These are phyloP conservation scores for Ascoidea rubescens DNA, from an alignment of 805 yeast genomes.

Conservation along the genomic window DNA sequence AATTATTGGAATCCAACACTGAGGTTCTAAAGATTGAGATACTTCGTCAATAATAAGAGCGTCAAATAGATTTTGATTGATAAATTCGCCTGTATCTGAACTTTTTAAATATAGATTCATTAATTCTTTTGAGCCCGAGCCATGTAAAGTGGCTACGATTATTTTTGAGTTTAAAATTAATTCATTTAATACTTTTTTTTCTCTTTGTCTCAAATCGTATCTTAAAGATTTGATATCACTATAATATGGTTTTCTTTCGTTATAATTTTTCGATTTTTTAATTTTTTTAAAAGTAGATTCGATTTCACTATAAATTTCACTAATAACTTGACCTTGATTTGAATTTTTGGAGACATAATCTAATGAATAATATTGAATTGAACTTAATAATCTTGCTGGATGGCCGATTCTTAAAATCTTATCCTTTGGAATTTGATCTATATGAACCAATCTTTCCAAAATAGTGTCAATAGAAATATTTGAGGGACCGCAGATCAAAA, in stretches of 20 bases:
- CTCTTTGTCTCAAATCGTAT: conserved; percentile 56
- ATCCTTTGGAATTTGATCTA: conserved; percentile 24
- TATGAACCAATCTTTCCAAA: conserved; percentile 47
- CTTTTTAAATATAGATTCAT: conserved; percentile 31
- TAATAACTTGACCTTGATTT: conserved; percentile 44
- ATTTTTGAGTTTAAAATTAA: conserved; percentile 50
- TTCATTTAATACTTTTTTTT: conserved; percentile 45
- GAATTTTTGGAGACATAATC: conserved; percentile 53
- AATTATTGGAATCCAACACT: conserved; percentile 88
- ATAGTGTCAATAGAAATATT: conserved; percentile 88
- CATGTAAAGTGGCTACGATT: conserved; percentile 76
- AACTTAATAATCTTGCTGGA: conserved; percentile 68
- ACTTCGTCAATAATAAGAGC: conserved; percentile 89
- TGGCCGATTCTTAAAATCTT: conserved; percentile 78
- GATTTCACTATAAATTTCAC: conserved; percentile 62
- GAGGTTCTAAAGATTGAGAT: conserved; percentile 87
- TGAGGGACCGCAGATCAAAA: conserved; percentile 88
- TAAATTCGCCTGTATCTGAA: conserved; percentile 8
- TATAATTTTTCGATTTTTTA: conserved; percentile 47
- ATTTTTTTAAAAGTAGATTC: conserved; percentile 39
- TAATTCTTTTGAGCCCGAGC: conserved; percentile 65
- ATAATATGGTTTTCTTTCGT: conserved; percentile 56
- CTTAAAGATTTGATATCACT: conserved; percentile 52
- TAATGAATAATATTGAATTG: conserved; percentile 55
- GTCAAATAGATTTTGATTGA: conserved; percentile 36